phyloP scores from a whole-genome alignment of 2,329 filamentous ascomycete genomes.

The Zymoseptoria passerinii region DNA sequence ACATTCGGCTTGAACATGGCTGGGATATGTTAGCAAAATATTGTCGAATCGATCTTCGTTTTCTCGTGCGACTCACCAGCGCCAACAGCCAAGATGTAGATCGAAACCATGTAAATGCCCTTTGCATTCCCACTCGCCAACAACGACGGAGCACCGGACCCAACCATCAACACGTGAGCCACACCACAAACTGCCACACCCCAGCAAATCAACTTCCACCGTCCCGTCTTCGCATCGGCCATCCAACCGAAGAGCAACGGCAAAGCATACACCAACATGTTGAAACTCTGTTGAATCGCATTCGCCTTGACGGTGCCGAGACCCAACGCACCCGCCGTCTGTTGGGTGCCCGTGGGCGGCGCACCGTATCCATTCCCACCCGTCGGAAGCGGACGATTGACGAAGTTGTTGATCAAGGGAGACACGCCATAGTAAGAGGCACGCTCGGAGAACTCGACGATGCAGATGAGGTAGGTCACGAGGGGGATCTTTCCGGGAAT shows the following conservation, averaged over 20 bases:
- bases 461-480: constrained; percentile 29
- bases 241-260: constrained; percentile 41
- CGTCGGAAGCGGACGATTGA: constrained; percentile 25
- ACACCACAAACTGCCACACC: constrained; percentile 35
- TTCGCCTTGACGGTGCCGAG: constrained; percentile 61
- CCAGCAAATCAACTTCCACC: constrained; percentile 32
- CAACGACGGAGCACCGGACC: constrained; percentile 16
- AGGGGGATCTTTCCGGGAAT: constrained; percentile 35
- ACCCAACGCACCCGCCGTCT: constrained; percentile 48
- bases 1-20: constrained; percentile 66
- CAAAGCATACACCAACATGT: constrained; percentile 38
- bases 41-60: not conserved
- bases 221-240: constrained; percentile 37
- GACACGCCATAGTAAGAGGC: constrained; percentile 38
- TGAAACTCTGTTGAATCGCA: constrained; percentile 47
- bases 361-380: constrained; percentile 21
- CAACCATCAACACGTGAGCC: constrained; percentile 29
- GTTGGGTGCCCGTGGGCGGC: constrained; percentile 34
- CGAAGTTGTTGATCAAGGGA: constrained; percentile 43
- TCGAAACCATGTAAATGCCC: constrained; percentile 35
- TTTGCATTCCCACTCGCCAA: constrained; percentile 30
- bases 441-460: constrained; percentile 42
- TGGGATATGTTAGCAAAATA: not conserved
- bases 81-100: constrained; percentile 34
- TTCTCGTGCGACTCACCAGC: constrained; percentile 37